phyloP scores from a whole-genome alignment of 2,329 filamentous ascomycete species.

The Trichoderma lentiforme region DNA sequence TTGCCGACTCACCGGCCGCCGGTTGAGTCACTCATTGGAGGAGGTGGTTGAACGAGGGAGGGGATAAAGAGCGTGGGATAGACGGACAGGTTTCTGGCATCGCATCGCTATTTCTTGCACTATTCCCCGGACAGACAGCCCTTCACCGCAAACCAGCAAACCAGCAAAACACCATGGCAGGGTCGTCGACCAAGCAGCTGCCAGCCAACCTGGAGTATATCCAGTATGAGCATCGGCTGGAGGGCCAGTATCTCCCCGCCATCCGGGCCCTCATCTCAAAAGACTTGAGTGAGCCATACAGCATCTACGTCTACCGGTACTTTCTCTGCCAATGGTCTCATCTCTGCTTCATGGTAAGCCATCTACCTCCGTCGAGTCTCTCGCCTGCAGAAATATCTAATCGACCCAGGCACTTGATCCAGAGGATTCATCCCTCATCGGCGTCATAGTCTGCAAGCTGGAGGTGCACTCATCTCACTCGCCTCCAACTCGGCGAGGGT shows the following conservation, averaged over 20 bases:
- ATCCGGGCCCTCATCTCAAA: constrained; percentile 93
- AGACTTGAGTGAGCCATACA: constrained; percentile 96
- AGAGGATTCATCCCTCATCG: constrained; percentile 64
- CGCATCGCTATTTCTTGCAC: background rate
- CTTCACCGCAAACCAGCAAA: background rate
- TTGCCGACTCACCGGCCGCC: constrained; percentile 3
- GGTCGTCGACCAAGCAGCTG: constrained; percentile 33
- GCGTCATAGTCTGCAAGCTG: constrained; percentile 92
- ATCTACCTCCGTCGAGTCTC: background rate
- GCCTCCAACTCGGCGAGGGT: constrained; percentile 70
- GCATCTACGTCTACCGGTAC: constrained; percentile 98
- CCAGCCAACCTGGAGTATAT: constrained; percentile 54
- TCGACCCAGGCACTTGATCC: constrained; percentile 55
- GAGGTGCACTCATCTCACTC: constrained; percentile 86
- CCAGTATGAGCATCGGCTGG: constrained; percentile 60
- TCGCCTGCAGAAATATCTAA: background rate
- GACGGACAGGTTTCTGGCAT: background rate
- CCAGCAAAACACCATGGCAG: constrained; percentile 32
- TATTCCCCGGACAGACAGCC: background rate
- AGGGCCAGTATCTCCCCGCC: constrained; percentile 68
- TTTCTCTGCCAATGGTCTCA: constrained; percentile 98
- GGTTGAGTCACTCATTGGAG: constrained; percentile 10
- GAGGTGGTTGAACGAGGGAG: background rate
- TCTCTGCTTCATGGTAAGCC: constrained; percentile 83
- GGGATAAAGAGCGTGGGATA: background rate